A percentile compares a stretch with the other conserved stretches of the same genome.
Evolutionary conservation across 2,329 filamentous ascomycete species (phyloP).

Genomic region (Tetracladium maxilliforme): DNA sequence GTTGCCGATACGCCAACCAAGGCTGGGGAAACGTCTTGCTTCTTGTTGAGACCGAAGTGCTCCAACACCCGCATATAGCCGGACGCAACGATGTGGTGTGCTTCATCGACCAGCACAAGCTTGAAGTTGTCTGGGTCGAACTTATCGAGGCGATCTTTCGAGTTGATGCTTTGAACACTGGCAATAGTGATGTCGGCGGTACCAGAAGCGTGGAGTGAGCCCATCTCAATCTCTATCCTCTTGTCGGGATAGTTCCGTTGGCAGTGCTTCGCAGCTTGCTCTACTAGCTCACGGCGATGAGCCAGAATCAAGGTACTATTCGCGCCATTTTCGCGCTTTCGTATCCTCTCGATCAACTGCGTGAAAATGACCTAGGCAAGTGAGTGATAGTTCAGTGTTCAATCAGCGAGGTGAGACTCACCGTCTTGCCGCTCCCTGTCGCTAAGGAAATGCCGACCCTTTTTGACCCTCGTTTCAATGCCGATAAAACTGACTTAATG

Average conservation of each 20-base stretch:
- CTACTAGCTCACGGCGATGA: slow-evolving; percentile 83
- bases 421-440: slow-evolving; percentile 81
- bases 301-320: slow-evolving; percentile 80
- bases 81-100: slow-evolving; percentile 84
- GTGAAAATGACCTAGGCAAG: slow-evolving; percentile 73
- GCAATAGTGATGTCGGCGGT: slow-evolving; percentile 85
- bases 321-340: slow-evolving; percentile 35
- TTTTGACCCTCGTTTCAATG: slow-evolving; percentile 57
- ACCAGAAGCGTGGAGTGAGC: slow-evolving; percentile 59
- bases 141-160: slow-evolving; percentile 61
- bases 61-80: slow-evolving; percentile 61
- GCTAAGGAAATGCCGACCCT: slow-evolving; percentile 74
- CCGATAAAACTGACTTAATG: slow-evolving; percentile 63
- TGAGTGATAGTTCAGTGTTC: slow-evolving; percentile 3
- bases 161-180: slow-evolving; percentile 74
- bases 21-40: slow-evolving; percentile 36
- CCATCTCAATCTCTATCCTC: slow-evolving; percentile 85
- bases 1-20: slow-evolving; percentile 85
- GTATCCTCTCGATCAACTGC: slow-evolving; percentile 72
- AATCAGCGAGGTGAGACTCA: slow-evolving; percentile 18
- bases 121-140: slow-evolving; percentile 75
- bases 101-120: slow-evolving; percentile 86
- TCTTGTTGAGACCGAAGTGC: slow-evolving; percentile 59
- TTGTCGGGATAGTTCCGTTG: slow-evolving; percentile 65
- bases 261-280: slow-evolving; percentile 85